Evolutionary conservation across 495 filamentous ascomycete genomes (phyloP).

Genomic region (Aspergillus olivimuriae): DNA sequence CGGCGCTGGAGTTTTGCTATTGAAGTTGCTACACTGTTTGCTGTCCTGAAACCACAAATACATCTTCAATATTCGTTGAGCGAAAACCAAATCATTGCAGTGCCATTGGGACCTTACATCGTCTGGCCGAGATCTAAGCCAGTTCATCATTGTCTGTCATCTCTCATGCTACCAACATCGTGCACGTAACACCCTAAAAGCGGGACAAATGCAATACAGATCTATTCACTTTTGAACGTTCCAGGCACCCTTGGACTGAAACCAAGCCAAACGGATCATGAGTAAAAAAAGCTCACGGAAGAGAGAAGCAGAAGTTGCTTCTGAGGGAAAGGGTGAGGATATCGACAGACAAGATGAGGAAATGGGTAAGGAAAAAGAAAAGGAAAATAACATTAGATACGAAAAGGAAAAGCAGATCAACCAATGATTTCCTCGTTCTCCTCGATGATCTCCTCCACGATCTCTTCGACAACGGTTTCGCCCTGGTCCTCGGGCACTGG

Average conservation of each 20-base stretch:
- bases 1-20: no score
- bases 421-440: constrained; percentile 78
- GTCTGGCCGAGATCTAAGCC: constrained; percentile 4
- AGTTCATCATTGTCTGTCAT: constrained; percentile 20
- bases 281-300: constrained; percentile 13
- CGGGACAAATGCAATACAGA: constrained; percentile 22
- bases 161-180: constrained; percentile 24
- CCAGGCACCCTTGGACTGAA: constrained; percentile 12
- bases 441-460: constrained; percentile 90
- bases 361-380: constrained; percentile 22
- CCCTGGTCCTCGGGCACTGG: constrained; percentile 50
- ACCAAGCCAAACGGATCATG: constrained; percentile 16
- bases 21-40: not conserved
- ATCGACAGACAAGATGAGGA: constrained; percentile 16
- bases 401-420: constrained; percentile 31
- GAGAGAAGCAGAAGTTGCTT: constrained; percentile 4
- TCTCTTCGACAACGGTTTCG: constrained; percentile 74
- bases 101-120: not conserved
- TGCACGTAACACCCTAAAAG: constrained; percentile 13
- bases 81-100: not conserved
- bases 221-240: constrained; percentile 23
- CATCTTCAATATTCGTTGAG: no score
- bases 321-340: constrained; percentile 13
- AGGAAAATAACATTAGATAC: constrained; percentile 37
- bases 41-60: not conserved